phyloP scores from a whole-genome alignment of 2,329 filamentous ascomycete species.

The Cytospora mali region DNA sequence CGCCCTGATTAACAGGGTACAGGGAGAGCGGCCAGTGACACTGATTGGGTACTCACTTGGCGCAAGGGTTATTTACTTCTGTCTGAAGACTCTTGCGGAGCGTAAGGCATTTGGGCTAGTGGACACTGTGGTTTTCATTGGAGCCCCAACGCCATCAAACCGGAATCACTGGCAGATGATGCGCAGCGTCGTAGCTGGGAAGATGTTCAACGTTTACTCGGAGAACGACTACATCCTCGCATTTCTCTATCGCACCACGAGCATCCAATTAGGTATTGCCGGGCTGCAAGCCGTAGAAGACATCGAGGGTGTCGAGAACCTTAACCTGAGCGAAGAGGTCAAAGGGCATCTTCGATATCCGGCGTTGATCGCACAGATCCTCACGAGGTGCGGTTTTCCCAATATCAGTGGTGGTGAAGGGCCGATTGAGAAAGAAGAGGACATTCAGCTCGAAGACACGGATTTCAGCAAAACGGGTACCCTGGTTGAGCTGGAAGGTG shows the following conservation, averaged over 20 bases:
- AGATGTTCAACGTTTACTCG: constrained; percentile 86
- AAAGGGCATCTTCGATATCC: constrained; percentile 43
- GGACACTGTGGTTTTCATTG: constrained; percentile 82
- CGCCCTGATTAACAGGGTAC: constrained; percentile 77
- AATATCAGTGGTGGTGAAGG: constrained; percentile 47
- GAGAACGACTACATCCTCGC: constrained; percentile 85
- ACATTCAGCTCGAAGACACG: constrained; percentile 39
- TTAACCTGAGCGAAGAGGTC: constrained; percentile 56
- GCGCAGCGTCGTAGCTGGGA: constrained; percentile 76
- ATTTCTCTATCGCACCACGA: constrained; percentile 84
- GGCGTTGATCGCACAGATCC: constrained; percentile 52
- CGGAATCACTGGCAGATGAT: constrained; percentile 74
- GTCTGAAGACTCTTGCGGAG: constrained; percentile 74
- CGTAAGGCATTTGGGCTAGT: constrained; percentile 81
- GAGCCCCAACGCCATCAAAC: constrained; percentile 75
- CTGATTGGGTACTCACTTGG: constrained; percentile 82
- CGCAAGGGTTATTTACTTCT: constrained; percentile 80
- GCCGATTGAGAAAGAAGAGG: constrained; percentile 54
- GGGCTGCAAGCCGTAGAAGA: constrained; percentile 74
- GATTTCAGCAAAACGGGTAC: constrained; percentile 39
- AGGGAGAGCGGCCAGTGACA: constrained; percentile 80
- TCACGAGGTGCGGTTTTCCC: constrained; percentile 55
- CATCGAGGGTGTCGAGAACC: constrained; percentile 65
- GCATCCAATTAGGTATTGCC: constrained; percentile 79
- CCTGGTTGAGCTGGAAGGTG: constrained; percentile 49